Evolutionary conservation across 352 stramenopile genomes (phyloP).

Genomic region (Phytophthora colocasiae): DNA sequence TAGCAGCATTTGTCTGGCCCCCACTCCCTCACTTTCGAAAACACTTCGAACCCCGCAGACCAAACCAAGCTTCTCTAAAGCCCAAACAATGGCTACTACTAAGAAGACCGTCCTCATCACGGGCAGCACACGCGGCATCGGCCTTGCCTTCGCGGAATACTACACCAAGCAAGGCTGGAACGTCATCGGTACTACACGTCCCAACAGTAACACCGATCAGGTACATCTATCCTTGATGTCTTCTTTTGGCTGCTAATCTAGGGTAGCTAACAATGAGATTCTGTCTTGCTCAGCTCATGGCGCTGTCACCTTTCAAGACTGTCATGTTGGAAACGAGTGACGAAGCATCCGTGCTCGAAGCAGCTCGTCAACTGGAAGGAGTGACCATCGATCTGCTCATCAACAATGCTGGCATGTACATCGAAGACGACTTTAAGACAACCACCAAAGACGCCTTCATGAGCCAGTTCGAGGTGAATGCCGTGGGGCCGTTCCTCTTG

Average conservation of each 20-base stretch:
- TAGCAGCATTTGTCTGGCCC: no score
- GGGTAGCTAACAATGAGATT: not conserved
- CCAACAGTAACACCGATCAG: constrained; percentile 40
- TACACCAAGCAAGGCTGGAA: constrained; percentile 52
- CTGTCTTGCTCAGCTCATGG: constrained; percentile 16
- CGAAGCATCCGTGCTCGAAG: constrained; percentile 49
- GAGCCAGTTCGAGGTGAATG: constrained; percentile 65
- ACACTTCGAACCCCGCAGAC: constrained; percentile 1
- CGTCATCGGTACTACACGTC: constrained; percentile 45
- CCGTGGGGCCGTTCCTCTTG: constrained; percentile 58
- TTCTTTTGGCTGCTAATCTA: constrained; percentile 1
- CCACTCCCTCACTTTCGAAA: constrained; percentile 22
- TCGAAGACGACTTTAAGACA: constrained; percentile 29
- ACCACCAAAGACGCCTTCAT: constrained; percentile 52
- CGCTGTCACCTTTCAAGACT: constrained; percentile 45
- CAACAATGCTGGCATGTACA: constrained; percentile 63
- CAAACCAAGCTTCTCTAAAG: not conserved
- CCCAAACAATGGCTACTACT: constrained; percentile 14
- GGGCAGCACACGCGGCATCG: constrained; percentile 50
- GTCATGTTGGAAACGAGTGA: constrained; percentile 51
- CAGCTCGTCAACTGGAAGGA: constrained; percentile 45
- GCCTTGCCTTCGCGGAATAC: constrained; percentile 46
- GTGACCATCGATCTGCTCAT: constrained; percentile 64
- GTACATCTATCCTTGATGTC: constrained; percentile 11
- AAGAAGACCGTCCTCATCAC: constrained; percentile 59